Evolutionary conservation across 1,139 yeast species (phyloP), one percentile per base, ranked within the genome.

Genomic region (Taiozyma sp.): DNA sequence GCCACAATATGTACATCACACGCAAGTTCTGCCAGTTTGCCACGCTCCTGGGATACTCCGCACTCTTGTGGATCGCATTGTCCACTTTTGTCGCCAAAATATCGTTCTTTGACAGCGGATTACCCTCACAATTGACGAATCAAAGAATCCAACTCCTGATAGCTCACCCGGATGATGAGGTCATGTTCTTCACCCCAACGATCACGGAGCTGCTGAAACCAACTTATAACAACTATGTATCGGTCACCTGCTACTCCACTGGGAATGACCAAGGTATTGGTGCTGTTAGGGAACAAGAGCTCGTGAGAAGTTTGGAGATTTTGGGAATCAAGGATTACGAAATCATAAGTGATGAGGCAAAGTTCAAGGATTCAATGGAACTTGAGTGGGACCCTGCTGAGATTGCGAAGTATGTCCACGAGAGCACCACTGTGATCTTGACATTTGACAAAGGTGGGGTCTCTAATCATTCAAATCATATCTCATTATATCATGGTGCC

Each of bases 81-180:
- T 19, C 24, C 14, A 37, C 41, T 37, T 37, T 37, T 3, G 16
- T 37, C 24, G 2, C 24, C 14, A 37, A 19, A 19, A 19, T 37
- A 13, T 9, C 41, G 14, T 2, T 21, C 13, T 11, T 37, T 11
- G 5, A 37, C 24, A 21, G 14, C 13, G 14, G 9, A 10, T 21
- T 37, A 1, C 41, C 59, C 29, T 4, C 21, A 3, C 13, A 26
- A 3, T 39, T 56, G 14, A 47, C 35, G 2, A 49, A 51, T 30
- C 47, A 50, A n/a, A 47, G 47, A 2, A 51, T 78, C 1, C 77
- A 75, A 56, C 71, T 88, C 46, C 72, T 93, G 21, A 84, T 90
- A 43, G 97, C 97, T 1, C 99, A 95, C 67, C 99, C 99, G 0
- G 99, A 95, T 67, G 99, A 95, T 66, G 99, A 95, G 68, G 93